phyloP scores from a whole-genome alignment of 2,329 filamentous ascomycete genomes.

The Fusarium sacchari region DNA sequence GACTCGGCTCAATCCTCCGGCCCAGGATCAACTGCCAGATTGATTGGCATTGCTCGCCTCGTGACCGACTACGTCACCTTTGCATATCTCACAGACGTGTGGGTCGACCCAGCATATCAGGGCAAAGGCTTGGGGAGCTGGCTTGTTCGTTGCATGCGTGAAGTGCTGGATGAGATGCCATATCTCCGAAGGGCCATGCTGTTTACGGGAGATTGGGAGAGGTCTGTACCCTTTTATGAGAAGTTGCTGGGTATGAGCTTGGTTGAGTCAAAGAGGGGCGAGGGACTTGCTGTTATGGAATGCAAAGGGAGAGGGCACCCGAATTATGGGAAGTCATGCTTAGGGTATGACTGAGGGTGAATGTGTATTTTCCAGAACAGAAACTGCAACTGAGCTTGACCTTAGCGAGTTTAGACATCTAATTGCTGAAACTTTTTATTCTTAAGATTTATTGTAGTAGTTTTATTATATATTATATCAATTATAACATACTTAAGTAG shows the following conservation, averaged over 20 bases:
- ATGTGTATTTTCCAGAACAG: no score
- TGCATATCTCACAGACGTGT: conserved; percentile 71
- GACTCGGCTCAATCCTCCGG: background rate
- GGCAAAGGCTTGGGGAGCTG: conserved; percentile 68
- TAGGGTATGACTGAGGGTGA: background rate
- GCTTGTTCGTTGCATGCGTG: conserved; percentile 67
- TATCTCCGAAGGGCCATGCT: conserved; percentile 65
- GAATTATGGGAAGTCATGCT: background rate
- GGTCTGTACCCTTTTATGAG: conserved; percentile 49
- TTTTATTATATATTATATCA: no score
- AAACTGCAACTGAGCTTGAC: no score
- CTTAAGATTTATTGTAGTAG: no score
- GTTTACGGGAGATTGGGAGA: conserved; percentile 52
- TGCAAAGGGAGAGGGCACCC: conserved; percentile 40
- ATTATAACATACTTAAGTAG: no score
- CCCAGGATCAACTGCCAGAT: background rate
- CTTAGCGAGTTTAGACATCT: no score
- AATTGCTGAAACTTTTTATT: no score
- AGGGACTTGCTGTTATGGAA: conserved; percentile 45
- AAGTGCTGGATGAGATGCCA: conserved; percentile 62
- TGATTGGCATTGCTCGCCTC: conserved; percentile 55
- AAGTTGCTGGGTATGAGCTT: conserved; percentile 46
- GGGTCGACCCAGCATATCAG: conserved; percentile 64
- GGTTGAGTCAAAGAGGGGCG: conserved; percentile 28
- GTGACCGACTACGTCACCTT: conserved; percentile 73